phyloP scores from a whole-genome alignment of 2,329 filamentous ascomycete genomes.

The Alternaria sp. region DNA sequence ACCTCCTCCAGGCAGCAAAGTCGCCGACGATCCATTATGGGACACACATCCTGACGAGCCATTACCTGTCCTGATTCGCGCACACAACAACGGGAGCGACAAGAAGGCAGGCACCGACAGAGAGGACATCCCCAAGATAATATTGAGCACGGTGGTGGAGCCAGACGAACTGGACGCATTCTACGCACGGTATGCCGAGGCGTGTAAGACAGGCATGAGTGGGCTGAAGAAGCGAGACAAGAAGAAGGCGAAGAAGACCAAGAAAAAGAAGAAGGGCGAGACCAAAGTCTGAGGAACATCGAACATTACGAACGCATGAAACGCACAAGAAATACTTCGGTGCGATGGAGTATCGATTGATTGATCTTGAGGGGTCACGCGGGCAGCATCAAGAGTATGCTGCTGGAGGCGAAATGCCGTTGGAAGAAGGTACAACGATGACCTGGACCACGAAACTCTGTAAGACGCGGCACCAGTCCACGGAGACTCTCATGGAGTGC shows the following conservation, averaged over 20 bases:
- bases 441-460: neutral
- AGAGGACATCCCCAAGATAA: slow-evolving; percentile 65
- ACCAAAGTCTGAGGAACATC: slow-evolving; percentile 23
- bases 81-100: slow-evolving; percentile 74
- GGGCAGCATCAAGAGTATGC: neutral
- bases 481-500: neutral
- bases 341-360: neutral
- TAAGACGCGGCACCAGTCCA: neutral
- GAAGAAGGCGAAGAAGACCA: slow-evolving; percentile 82
- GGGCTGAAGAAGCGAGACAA: slow-evolving; percentile 91
- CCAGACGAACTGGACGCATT: slow-evolving; percentile 79
- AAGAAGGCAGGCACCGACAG: slow-evolving; percentile 52
- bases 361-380: neutral
- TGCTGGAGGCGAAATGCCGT: neutral
- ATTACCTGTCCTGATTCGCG: slow-evolving; percentile 79
- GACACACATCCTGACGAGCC: slow-evolving; percentile 66
- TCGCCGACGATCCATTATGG: slow-evolving; percentile 61
- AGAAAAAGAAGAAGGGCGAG: slow-evolving; percentile 67
- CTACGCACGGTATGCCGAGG: slow-evolving; percentile 83
- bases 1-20: slow-evolving; percentile 43
- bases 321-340: neutral
- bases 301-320: neutral
- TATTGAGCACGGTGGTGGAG: slow-evolving; percentile 82
- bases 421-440: neutral
- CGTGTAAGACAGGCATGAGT: slow-evolving; percentile 88